Evolutionary conservation across 129 eudicot genomes (phyloP).

Genomic region (Flaveria linearis): DNA sequence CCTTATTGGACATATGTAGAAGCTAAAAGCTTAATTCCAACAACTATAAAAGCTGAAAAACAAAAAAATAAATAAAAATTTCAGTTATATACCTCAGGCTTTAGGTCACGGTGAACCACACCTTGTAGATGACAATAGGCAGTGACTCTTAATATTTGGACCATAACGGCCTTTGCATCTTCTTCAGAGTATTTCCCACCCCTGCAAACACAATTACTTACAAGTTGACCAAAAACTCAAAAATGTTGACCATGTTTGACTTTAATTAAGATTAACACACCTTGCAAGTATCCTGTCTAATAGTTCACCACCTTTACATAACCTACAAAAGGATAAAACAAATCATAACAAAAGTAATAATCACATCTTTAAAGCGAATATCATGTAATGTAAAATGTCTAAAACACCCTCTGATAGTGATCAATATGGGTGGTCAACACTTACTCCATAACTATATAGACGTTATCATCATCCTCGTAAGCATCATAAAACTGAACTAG

Average conservation of each 20-base stretch:
- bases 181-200: slow-evolving; percentile 99
- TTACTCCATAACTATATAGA: slow-evolving; percentile 97
- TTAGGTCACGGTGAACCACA: slow-evolving; percentile 94
- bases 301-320: slow-evolving; percentile 97
- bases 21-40: slow-evolving; percentile 11
- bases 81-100: slow-evolving; percentile 77
- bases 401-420: slow-evolving; percentile 21
- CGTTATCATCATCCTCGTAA: slow-evolving; percentile 93
- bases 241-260: neutral
- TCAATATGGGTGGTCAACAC: slow-evolving; percentile 31
- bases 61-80: neutral
- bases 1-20: neutral
- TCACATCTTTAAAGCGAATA: neutral
- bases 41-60: neutral
- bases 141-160: slow-evolving; percentile 82
- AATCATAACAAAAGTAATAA: neutral
- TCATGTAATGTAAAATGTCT: slow-evolving; percentile 23
- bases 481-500: slow-evolving; percentile 92
- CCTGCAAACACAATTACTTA: slow-evolving; percentile 44
- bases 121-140: slow-evolving; percentile 99
- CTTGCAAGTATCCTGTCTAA: slow-evolving; percentile 88
- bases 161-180: slow-evolving; percentile 90
- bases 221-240: neutral
- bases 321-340: slow-evolving; percentile 47
- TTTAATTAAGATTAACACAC: slow-evolving; percentile 36